These are phyloP conservation scores for Tetracladium setigerum DNA, from an alignment of 495 filamentous ascomycete species.

Conservation along the genomic window DNA sequence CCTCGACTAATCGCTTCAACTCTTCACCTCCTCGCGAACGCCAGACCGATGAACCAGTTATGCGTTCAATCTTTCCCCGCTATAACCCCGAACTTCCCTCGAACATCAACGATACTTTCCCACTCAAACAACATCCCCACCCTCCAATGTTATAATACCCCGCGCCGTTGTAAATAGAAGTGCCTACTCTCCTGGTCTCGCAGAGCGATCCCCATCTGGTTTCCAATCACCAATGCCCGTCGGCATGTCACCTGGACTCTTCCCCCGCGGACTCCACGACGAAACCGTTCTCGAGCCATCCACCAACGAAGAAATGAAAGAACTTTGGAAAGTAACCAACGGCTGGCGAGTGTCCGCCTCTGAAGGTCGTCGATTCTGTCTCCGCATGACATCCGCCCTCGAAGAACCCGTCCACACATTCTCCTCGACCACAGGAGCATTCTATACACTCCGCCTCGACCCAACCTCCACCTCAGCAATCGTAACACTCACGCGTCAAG, in stretches of 20 bases:
- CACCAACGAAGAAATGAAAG: conserved; percentile 42
- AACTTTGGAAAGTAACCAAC: conserved; percentile 47
- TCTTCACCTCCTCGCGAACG: conserved; percentile 19
- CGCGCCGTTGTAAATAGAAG: conserved; percentile 46
- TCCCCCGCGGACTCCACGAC: conserved; percentile 33
- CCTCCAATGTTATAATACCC: conserved; percentile 39
- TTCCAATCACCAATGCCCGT: conserved; percentile 25
- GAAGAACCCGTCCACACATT: conserved; percentile 46
- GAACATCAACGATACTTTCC: conserved; percentile 64
- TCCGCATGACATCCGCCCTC: conserved; percentile 36
- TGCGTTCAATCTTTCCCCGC: conserved; percentile 73
- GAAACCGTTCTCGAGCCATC: conserved; percentile 36
- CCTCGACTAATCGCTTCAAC: conserved; percentile 30
- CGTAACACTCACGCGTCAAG: conserved; percentile 42
- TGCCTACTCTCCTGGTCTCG: conserved; percentile 41
- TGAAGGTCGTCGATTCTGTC: conserved; percentile 43
- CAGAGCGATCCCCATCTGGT: conserved; percentile 16
- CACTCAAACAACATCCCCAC: conserved; percentile 35
- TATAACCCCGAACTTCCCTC: conserved; percentile 65
- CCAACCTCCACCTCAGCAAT: conserved; percentile 47
- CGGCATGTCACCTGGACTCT: conserved; percentile 24
- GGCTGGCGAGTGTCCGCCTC: conserved; percentile 42
- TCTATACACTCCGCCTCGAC: conserved; percentile 44
- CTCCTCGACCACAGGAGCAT: conserved; percentile 39
- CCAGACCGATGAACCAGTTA: conserved; percentile 34